A percentile compares a stretch with the other conserved stretches of the same genome.
Evolutionary conservation across 192 early-diverging fungal species (phyloP).

Genomic region (Coemansia biformis): DNA sequence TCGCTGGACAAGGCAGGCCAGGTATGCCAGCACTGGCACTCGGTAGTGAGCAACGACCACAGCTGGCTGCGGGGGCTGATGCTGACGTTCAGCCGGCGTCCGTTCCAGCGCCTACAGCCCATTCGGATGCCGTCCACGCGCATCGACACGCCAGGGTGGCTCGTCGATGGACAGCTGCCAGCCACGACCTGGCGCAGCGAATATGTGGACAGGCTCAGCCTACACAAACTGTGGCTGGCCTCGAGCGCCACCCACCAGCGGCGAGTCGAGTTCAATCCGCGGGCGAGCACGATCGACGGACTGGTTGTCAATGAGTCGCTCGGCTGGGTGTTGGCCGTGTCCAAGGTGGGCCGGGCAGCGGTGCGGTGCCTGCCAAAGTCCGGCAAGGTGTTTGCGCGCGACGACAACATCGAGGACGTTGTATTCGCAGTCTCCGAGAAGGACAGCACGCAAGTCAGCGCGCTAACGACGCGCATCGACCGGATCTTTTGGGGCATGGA

Average conservation of each 20-base stretch:
- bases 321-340: constrained; percentile 33
- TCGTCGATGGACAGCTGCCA: not conserved
- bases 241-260: not conserved
- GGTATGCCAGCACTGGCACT: constrained; percentile 21
- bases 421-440: constrained; percentile 14
- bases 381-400: constrained; percentile 24
- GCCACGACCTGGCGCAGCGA: constrained; percentile 11
- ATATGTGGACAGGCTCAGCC: constrained; percentile 8
- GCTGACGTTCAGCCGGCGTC: constrained; percentile 11
- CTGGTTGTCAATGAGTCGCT: constrained; percentile 18
- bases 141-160: constrained; percentile 5
- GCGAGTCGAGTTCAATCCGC: constrained; percentile 15
- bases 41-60: constrained; percentile 21
- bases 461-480: constrained; percentile 19
- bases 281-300: constrained; percentile 15
- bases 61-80: constrained; percentile 30
- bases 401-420: constrained; percentile 8
- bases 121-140: constrained; percentile 6
- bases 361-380: constrained; percentile 10
- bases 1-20: constrained; percentile 12
- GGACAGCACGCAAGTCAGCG: not conserved
- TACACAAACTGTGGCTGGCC: constrained; percentile 13
- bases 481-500: constrained; percentile 23
- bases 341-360: constrained; percentile 2
- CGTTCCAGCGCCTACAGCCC: constrained; percentile 12